Base-by-base conservation (phyloP, 306 rosid genomes). In the Coriaria nepalensis region DNA sequence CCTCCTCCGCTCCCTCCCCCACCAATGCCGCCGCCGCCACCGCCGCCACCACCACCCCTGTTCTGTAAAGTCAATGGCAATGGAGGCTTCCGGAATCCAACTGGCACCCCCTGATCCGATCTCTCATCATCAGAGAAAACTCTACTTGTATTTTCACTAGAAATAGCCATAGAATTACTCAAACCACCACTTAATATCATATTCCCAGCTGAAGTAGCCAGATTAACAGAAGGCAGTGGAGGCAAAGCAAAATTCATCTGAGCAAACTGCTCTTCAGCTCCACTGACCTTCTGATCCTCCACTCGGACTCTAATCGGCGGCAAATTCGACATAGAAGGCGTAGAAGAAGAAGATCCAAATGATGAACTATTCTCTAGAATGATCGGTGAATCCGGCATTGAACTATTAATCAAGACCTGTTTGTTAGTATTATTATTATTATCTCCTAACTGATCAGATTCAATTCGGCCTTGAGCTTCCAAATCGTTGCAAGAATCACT, bases 221-320 rank as follows among this genome's bases (percentile, higher is more conserved):
- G n/a, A n/a, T n/a, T n/a, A 6, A 64, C 32, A 8, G 77, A 8
- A 46, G 78, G 67, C 36, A 59, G 61, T 13, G 78, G 52, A 67
- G 81, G 65, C 33, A 62, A 49, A 68, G 73, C 70, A 59, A 74
- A 59, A n/a, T 50, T 71, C 58, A 80, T 73, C 35, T 79, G 87
- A 5, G 77, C 63, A 33, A 82, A 79, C 62, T 82, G 92, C 45
- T 87, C 97, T 53, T 88, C 90, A n/a, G 70, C 43, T 51, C 72
- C 80, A 34, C n/a, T n/a, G n/a, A 37, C 40, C 56, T 37, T 74
- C 39, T 71, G 71, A 66, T 77, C 87, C 5, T 81, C 93, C 12
- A 75, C 71, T 0, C 81, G 81, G 45, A 92, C 86, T 59, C 87
- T 79, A 62, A 92, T 77, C 1, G 87, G 96, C n/a, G 96, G 93